These are phyloP conservation scores for Fusarium sp. DNA, from an alignment of 2,329 filamentous ascomycete species.

Conservation along the genomic window DNA sequence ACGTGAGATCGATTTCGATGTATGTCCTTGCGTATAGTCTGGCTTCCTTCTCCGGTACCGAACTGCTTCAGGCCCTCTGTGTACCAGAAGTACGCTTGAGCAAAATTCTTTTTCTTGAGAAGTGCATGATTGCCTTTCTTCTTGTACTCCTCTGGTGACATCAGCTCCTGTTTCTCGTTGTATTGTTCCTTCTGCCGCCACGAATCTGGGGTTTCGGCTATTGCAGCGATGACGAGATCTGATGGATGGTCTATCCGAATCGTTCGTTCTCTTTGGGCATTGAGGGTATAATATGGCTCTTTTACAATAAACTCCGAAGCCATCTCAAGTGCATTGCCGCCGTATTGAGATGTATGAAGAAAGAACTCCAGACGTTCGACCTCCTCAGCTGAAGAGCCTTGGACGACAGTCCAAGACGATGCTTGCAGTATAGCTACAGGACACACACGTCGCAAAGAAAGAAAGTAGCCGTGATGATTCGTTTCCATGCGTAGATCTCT, in stretches of 20 bases:
- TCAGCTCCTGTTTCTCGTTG: accelerated
- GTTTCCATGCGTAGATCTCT: conserved; percentile 47
- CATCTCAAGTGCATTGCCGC: conserved; percentile 52
- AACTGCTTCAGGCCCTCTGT: conserved; percentile 41
- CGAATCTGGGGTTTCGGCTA: conserved; percentile 31
- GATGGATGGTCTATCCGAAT: conserved; percentile 55
- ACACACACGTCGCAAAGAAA: conserved; percentile 47
- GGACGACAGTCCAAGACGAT: conserved; percentile 51
- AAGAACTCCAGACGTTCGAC: conserved; percentile 48
- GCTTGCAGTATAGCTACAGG: conserved; percentile 43
- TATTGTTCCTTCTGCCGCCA: conserved; percentile 12
- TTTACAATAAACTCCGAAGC: conserved; percentile 57
- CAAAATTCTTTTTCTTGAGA: conserved; percentile 21
- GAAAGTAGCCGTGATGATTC: conserved; percentile 47
- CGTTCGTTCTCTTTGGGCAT: conserved; percentile 54
- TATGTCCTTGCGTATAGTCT: conserved; percentile 49
- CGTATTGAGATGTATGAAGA: conserved; percentile 52
- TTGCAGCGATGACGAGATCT: conserved; percentile 42
- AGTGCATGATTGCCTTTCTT: conserved; percentile 50
- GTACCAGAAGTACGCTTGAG: conserved; percentile 44
- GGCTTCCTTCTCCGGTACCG: background rate
- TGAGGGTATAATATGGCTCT: conserved; percentile 63
- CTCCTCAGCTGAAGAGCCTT: conserved; percentile 41
- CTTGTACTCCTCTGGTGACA: conserved; percentile 41
- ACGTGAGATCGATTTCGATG: conserved; percentile 50